Percentiles rank a stretch among this genome's conserved stretches.
phyloP scores from a whole-genome alignment of 2,329 filamentous ascomycete genomes.

The Bisporella sp. region DNA sequence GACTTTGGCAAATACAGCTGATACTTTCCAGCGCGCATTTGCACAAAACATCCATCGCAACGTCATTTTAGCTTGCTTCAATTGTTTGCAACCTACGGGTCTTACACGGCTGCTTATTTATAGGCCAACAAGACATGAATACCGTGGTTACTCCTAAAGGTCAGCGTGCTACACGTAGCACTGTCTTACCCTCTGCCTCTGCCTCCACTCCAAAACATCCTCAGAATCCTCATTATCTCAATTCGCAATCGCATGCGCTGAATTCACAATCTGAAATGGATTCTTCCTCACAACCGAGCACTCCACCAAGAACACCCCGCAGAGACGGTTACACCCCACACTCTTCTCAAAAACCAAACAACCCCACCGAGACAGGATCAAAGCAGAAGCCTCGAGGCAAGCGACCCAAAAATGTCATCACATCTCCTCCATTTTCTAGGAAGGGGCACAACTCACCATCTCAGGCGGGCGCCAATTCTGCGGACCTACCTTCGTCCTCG shows the following conservation, averaged over 20 bases:
- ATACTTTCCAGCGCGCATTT: neutral
- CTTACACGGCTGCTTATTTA: conserved; percentile 35
- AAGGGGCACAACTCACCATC: conserved; percentile 22
- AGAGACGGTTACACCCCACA: conserved; percentile 14
- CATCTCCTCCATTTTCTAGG: conserved; percentile 20
- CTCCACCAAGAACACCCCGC: conserved; percentile 28
- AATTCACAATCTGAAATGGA: conserved; percentile 19
- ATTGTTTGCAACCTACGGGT: conserved; percentile 8
- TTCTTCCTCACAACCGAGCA: conserved; percentile 14
- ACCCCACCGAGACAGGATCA: conserved; percentile 18
- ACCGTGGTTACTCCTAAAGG: conserved; percentile 32
- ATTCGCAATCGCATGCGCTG: conserved; percentile 33
- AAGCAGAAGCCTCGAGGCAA: conserved; percentile 26
- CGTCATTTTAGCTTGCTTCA: too few relatives aligned
- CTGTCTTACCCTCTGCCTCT: conserved; percentile 13
- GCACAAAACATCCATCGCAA: too few relatives aligned
- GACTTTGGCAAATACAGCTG: neutral
- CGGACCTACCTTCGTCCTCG: conserved; percentile 27
- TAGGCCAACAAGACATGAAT: conserved; percentile 41
- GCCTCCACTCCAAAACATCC: conserved; percentile 24
- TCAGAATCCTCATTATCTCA: conserved; percentile 39
- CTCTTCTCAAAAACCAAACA: conserved; percentile 11
- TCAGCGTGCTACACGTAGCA: conserved; percentile 26
- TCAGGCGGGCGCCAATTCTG: conserved; percentile 17
- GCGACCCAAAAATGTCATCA: conserved; percentile 24